Base-by-base conservation (phyloP, 2,329 filamentous ascomycete genomes). In the Macrophomina tecta region DNA sequence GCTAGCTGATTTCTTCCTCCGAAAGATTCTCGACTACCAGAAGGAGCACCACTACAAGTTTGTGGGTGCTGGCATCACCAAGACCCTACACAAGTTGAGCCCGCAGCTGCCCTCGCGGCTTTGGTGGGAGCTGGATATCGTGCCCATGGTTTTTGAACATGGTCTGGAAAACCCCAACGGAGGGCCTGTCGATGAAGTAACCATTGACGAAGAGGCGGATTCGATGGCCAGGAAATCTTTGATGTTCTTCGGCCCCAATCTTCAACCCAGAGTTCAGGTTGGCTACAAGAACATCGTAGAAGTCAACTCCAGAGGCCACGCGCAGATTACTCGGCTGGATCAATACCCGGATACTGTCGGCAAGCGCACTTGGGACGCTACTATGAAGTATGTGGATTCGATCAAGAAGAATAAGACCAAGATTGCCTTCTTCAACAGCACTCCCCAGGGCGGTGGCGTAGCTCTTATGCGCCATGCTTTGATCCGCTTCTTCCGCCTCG, bases 401-500 rank as follows among this genome's bases (percentile, higher is more conserved):
- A 82, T 93, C 56, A 89, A 89, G 70, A 75, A 83, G 66, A 84
- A 87, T 60, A 88, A 90, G 66, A 85, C 86, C 68, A 90, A 88
- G 74, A 84, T 93, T 71, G 91, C 90, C 1, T 93, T 93, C 79
- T 93, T 94, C 82, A 93, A 90, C 74, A 87, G 88, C 64, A 94
- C 91, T 1, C 91, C 91, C 1, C 91, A 94, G 74, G 91, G 91
- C n/a, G 91, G 91, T 60, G 91, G 91, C 49, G 91, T 94, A 8
- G 91, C 91, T 5, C 82, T 94, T 60, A 94, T 94, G 91, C 85
- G 91, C 32, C 91, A 94, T 76, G 90, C 91, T 11, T 79, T 94
- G 36, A 86, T 94, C 55, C 86, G 92, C 63, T 91, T 93, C 73
- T 85, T 90, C 32, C 85, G 87, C 65, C 80, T 88, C 3, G 75